A percentile compares a stretch with the other conserved stretches of the same genome.
These are phyloP conservation scores for Saccharomycopsis fibuligera DNA, from an alignment of 805 yeast genomes.

Conservation along the genomic window DNA sequence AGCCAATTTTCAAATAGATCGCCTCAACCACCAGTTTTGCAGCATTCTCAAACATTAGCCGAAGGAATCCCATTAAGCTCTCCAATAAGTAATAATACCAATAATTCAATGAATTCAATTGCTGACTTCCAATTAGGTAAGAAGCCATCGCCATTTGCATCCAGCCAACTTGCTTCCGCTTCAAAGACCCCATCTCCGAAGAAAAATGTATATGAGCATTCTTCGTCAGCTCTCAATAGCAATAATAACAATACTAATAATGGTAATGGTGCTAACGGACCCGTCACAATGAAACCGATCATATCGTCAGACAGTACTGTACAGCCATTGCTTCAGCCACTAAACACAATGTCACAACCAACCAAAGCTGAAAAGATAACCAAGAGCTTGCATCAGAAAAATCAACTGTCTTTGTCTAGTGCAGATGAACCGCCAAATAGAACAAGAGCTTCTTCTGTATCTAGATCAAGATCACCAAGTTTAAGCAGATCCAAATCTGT, in stretches of 20 bases:
- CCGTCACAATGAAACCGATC: background rate
- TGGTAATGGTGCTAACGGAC: background rate
- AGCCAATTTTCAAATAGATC: conserved; percentile 3
- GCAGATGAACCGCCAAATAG: conserved; percentile 1
- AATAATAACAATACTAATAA: conserved; percentile 1
- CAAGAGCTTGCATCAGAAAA: background rate
- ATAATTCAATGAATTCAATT: conserved; percentile 1
- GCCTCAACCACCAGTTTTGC: conserved; percentile 4
- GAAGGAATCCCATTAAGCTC: conserved; percentile 3
- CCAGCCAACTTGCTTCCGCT: background rate
- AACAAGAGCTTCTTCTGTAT: conserved; percentile 1
- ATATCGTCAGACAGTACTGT: background rate
- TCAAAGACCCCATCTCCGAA: conserved; percentile 10
- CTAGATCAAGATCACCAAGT: conserved; percentile 22
- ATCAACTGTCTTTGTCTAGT: conserved; percentile 6
- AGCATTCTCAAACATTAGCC: conserved; percentile 6
- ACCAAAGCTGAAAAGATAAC: too few relatives aligned
- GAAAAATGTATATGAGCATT: background rate
- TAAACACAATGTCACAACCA: background rate
- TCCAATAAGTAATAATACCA: conserved; percentile 8
- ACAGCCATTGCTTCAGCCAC: conserved; percentile 1
- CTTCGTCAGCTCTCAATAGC: conserved; percentile 17
- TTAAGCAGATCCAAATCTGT: conserved; percentile 3
- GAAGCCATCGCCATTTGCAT: conserved; percentile 1
- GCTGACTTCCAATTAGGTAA: conserved; percentile 1